A percentile compares a stretch with the other conserved stretches of the same genome.
Conservation (phyloP, 331 rosid species). For the Malus hybrid region DNA sequence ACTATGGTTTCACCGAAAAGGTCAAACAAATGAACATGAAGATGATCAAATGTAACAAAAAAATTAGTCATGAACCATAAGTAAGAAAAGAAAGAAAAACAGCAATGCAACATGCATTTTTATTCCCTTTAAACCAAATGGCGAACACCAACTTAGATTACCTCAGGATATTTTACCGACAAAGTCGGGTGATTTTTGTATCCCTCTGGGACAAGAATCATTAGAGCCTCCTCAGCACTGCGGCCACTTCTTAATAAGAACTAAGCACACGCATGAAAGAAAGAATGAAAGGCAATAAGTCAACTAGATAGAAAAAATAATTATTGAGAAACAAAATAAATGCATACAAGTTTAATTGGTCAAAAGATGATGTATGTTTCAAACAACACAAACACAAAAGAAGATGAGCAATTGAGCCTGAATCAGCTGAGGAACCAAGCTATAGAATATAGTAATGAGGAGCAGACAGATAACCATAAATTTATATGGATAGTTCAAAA, state of each 20-base stretch:
- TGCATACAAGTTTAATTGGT: background rate
- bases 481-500: background rate
- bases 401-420: background rate
- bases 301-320: background rate
- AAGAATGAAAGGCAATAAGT: background rate
- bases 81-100: background rate
- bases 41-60: background rate
- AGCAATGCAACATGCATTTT: background rate
- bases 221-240: constrained; percentile 85
- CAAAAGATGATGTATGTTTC: background rate
- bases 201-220: constrained; percentile 99
- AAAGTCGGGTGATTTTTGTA: constrained; percentile 95
- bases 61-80: background rate
- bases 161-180: constrained; percentile 92
- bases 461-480: background rate
- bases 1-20: background rate
- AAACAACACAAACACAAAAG: background rate
- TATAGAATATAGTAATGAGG: background rate
- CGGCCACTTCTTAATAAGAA: constrained; percentile 92
- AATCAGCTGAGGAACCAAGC: background rate
- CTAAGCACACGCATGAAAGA: constrained; percentile 27
- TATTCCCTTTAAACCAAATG: background rate
- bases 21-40: background rate
- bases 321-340: background rate
- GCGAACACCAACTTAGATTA: constrained; percentile 14